Conservation (phyloP, 2,329 filamentous ascomycete genomes). For the Venturia asperata region DNA sequence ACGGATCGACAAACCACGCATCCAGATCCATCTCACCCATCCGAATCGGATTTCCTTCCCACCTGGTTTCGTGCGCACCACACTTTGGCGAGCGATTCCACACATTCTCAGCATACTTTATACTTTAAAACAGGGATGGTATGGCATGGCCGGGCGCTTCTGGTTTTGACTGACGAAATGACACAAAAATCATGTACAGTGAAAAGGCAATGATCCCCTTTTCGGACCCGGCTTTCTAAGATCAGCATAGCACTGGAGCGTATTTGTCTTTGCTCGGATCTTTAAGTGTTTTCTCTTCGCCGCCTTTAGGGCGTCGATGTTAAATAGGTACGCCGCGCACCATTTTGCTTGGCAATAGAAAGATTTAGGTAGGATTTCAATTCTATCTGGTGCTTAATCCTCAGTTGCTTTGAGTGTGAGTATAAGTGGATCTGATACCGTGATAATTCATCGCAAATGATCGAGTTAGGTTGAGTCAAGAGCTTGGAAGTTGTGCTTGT, state of each 20-base stretch:
- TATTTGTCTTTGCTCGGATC: conserved; percentile 9
- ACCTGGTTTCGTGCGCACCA: conserved; percentile 5
- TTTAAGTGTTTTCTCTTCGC: conserved; percentile 1
- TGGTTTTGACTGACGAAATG: conserved; percentile 7
- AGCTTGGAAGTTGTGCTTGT: neutral
- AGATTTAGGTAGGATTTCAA: conserved; percentile 8
- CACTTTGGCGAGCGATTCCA: neutral
- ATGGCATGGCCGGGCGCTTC: conserved; percentile 8
- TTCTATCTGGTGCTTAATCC: neutral
- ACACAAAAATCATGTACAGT: conserved; percentile 8
- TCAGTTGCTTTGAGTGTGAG: neutral
- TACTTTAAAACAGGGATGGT: conserved; percentile 1
- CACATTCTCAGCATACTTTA: neutral
- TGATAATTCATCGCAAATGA: no score
- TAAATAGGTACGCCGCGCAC: neutral
- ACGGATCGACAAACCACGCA: neutral
- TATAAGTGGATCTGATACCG: neutral
- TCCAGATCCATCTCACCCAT: neutral
- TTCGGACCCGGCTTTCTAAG: neutral
- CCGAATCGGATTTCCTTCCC: neutral
- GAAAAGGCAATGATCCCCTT: neutral
- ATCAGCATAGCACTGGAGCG: conserved; percentile 7
- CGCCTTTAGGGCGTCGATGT: neutral
- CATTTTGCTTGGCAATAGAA: neutral
- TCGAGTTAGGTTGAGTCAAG: neutral